These are phyloP conservation scores for Puccinia polysora DNA, from an alignment of 1,284 basidiomycete species.

Conservation along the genomic window DNA sequence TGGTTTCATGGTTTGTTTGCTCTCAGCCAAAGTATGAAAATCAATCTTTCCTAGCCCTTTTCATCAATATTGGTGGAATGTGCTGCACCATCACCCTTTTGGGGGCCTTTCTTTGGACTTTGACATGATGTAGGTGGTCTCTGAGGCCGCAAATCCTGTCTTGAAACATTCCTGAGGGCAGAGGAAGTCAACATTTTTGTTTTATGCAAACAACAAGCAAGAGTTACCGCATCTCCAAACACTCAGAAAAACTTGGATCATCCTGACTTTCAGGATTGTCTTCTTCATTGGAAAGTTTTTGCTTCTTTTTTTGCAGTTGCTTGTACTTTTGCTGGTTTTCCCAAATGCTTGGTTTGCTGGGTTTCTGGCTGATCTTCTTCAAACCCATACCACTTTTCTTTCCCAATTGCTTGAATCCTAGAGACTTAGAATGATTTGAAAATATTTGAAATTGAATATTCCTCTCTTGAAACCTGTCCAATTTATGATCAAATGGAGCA, in stretches of 20 bases:
- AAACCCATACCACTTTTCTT: background rate
- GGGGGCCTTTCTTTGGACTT: background rate
- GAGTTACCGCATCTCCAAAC: background rate
- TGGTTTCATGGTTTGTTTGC: too few relatives aligned
- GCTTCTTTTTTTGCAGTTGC: slow-evolving; percentile 13
- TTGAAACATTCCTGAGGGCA: background rate
- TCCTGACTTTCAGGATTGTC: background rate
- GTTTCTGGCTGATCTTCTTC: background rate
- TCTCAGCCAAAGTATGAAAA: too few relatives aligned
- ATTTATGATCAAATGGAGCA: background rate
- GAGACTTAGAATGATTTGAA: background rate
- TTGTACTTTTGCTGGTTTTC: background rate
- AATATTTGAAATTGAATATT: slow-evolving; percentile 4
- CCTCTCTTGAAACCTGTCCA: slow-evolving; percentile 13
- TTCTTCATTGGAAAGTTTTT: background rate
- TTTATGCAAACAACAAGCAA: background rate
- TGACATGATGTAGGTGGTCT: background rate
- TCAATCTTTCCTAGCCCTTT: background rate
- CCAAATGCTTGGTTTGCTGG: background rate
- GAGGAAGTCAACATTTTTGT: too few relatives aligned
- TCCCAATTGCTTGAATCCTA: slow-evolving; percentile 5
- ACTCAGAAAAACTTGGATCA: background rate
- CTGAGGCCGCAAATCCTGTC: background rate
- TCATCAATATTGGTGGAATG: background rate
- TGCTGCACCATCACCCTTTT: background rate